Evolutionary conservation across 225 moss, liverwort and hornwort species (phyloP), one percentile per base, ranked within the genome.

Genomic region (Rhytidiadelphus loreus): DNA sequence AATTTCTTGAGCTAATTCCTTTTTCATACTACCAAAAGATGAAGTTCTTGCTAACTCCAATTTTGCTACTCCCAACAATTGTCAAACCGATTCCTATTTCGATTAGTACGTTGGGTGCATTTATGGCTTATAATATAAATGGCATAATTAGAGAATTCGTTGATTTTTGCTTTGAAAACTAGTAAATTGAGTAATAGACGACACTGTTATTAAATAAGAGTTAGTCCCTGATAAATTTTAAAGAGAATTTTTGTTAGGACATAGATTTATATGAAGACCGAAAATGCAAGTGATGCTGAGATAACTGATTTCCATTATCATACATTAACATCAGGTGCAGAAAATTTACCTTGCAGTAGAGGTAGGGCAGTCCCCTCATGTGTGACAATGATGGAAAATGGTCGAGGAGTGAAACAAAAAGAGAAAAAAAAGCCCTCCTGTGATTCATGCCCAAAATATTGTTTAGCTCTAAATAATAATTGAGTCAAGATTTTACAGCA

Each of bases 381-480:
- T 89, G 66, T 64, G 89, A 88, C 81, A 89, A 77, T 37, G 91
- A 73, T 88, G 94, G 91, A 84, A 91, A 94, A 88, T 91, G 74
- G 75, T 84, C 87, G 35, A 93, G 87, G 62, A 94, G 91, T 59
- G 92, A 89, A 83, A 82, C 81, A 82, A 94, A 94, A 33, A 87
- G 88, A 84, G 86, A 86, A 21, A 91, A 88, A 22, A 94, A 88
- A 35, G 94, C 90, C 88, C 90, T 91, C 82, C 94, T 94, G 92
- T 73, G 78, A 81, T 68, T 84, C 23, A 86, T 21, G 28, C 43
- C 76, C 85, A 61, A 69, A 77, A 79, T 37, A 68, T 50, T 43
- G 41, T 32, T 88, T 14, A 63, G 57, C 37, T 87, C 66, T n/a
- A 68, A 64, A 66, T 60, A 44, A 74, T 25, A 39, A 70, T 64